Base-by-base conservation (phyloP, 2,329 filamentous ascomycete genomes). In the Fusarium sp. region DNA sequence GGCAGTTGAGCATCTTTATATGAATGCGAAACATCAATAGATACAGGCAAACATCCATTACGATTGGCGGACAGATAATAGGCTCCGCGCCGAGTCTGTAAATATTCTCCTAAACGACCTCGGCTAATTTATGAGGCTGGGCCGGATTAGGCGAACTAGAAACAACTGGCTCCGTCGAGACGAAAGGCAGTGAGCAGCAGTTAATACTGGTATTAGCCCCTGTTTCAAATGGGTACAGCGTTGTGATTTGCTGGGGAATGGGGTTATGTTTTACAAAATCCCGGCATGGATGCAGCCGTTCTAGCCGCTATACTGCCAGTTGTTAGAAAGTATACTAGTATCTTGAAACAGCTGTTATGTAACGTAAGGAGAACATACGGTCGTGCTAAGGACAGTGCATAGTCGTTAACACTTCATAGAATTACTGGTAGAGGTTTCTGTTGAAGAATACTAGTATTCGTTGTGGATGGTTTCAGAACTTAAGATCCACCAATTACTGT, bases 31-130 rank as follows among this genome's bases (percentile, higher is more conserved):
- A 40, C 15, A 34, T 22, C 3, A 8, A 2, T 25, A 60, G 22
- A 53, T 47, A 29, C 24, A 18, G 9, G 8, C 0, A 34, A 18
- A 34, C 25, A 25, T 40, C 2, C 9, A 4, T 3, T 38, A 8
- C 24, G 16, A 68, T 68, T 68, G 53, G 59, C 42, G 64, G 59
- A 68, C 20, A 38, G 42, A 49, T 14, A n/a, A 5, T 9, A 27
- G 18, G 22, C 49, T 68, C 65, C 50, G 65, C 46, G 30, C 40
- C 24, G 27, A 18, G 32, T 34, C 16, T 18, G 7, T 18, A 34
- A 10, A 34, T 38, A 38, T n/a, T 38, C 18, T 38, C 34, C 34
- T 16, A n/a, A 11, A 11, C 0, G 4, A 3, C 5, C 34, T 11
- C n/a, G 34, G 34, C 34, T 38, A 0, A 10, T 11, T 5, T 9